These are phyloP conservation scores for Cordyceps militaris DNA, from an alignment of 2,329 filamentous ascomycete species.

Conservation along the genomic window DNA sequence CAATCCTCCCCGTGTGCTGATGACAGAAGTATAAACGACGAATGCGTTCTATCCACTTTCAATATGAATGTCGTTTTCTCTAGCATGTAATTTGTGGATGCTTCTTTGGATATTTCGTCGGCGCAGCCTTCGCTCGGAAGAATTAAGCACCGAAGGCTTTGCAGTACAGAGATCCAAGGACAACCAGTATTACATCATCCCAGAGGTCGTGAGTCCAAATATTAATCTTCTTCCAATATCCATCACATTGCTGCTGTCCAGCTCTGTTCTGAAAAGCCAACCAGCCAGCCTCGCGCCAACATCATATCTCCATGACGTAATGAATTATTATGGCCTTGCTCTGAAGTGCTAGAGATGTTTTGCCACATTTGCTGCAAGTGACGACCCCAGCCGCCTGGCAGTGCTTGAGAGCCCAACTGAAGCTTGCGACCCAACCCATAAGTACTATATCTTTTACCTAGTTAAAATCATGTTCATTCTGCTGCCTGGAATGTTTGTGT, in stretches of 20 bases:
- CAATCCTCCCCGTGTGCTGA: too few species aligned
- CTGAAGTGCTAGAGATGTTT: background rate
- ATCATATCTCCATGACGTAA: conserved; percentile 8
- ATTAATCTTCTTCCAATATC: too few species aligned
- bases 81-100: too few species aligned
- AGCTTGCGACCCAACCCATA: background rate
- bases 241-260: too few species aligned
- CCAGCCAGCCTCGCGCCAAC: background rate
- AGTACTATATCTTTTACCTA: too few species aligned
- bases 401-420: conserved; percentile 22
- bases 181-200: conserved; percentile 33
- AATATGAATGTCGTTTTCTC: too few species aligned
- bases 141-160: conserved; percentile 18
- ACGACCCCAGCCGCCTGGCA: conserved; percentile 41
- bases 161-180: conserved; percentile 32
- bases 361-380: conserved; percentile 22
- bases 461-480: background rate
- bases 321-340: background rate
- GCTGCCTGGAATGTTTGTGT: background rate
- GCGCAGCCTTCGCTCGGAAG: background rate
- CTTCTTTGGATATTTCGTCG: background rate
- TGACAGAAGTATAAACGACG: too few species aligned
- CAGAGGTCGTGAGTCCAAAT: conserved; percentile 30
- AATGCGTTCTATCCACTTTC: too few species aligned
- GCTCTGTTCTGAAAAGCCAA: background rate